Evolutionary conservation across 2,329 filamentous ascomycete species (phyloP).

Genomic region (Cercospora berteroae): DNA sequence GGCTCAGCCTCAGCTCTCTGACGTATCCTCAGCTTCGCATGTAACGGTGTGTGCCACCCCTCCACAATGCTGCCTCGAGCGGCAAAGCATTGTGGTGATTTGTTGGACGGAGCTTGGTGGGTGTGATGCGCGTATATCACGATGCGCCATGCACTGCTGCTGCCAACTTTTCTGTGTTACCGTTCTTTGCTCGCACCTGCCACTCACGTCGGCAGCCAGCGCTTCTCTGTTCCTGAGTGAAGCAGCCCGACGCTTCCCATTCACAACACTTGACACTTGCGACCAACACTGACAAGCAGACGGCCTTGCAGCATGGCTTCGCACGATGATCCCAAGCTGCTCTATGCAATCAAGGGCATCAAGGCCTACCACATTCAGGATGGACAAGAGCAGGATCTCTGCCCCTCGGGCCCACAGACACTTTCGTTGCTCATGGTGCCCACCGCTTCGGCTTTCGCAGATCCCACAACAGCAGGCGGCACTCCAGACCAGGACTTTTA

Average conservation of each 20-base stretch:
- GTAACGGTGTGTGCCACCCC: background rate
- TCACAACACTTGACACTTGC: background rate
- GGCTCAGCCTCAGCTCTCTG: background rate
- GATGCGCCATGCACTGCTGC: constrained; percentile 3
- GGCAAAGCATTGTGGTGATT: constrained; percentile 10
- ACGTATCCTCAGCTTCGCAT: constrained; percentile 6
- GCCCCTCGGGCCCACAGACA: constrained; percentile 81
- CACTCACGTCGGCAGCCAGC: background rate
- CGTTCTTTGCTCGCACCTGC: background rate
- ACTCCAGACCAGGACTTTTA: constrained; percentile 86
- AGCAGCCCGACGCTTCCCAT: background rate
- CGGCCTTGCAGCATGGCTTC: constrained; percentile 43
- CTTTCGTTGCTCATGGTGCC: constrained; percentile 95
- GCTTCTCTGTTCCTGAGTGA: background rate
- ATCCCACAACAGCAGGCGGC: constrained; percentile 55
- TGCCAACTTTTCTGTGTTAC: constrained; percentile 8
- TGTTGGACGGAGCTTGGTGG: constrained; percentile 1
- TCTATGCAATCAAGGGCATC: constrained; percentile 72
- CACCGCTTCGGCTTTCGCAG: constrained; percentile 69
- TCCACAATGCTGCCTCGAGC: constrained; percentile 7
- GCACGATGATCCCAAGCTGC: constrained; percentile 56
- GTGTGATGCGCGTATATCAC: background rate
- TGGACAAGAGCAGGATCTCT: constrained; percentile 80
- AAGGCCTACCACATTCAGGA: constrained; percentile 87
- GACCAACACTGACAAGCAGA: constrained; percentile 27